These are phyloP conservation scores for Stagonosporopsis rhizophila DNA, from an alignment of 2,329 filamentous ascomycete genomes.

Conservation along the genomic window DNA sequence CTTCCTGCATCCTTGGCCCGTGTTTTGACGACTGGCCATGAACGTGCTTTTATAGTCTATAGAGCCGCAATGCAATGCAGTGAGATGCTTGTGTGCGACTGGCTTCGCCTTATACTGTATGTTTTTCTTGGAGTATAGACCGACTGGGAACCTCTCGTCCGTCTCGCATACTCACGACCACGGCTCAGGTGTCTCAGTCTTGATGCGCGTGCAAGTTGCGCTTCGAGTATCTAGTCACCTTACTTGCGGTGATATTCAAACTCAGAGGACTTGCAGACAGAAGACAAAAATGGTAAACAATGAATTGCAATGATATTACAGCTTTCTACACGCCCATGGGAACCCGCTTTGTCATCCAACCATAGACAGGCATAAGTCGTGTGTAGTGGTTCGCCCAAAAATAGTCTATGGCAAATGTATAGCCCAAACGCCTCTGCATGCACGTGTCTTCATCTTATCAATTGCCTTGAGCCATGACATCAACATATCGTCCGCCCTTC, in stretches of 20 bases:
- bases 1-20: constrained; percentile 15
- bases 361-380: neutral
- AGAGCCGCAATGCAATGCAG: constrained; percentile 18
- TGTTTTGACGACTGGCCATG: neutral
- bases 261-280: no score
- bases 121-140: no score
- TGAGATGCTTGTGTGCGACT: neutral
- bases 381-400: neutral
- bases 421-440: constrained; percentile 5
- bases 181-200: no score
- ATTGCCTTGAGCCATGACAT: constrained; percentile 74
- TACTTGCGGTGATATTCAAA: no score
- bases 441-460: constrained; percentile 1
- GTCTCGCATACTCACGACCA: no score
- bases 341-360: neutral
- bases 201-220: no score
- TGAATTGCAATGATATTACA: constrained; percentile 7
- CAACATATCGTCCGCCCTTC: constrained; percentile 88
- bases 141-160: no score
- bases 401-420: neutral
- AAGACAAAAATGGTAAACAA: no score
- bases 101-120: neutral
- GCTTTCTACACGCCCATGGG: constrained; percentile 3
- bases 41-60: constrained; percentile 17
- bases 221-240: no score